These are phyloP conservation scores for Leccinum olivaceopallidum DNA, from an alignment of 768 basidiomycete genomes.

Conservation along the genomic window DNA sequence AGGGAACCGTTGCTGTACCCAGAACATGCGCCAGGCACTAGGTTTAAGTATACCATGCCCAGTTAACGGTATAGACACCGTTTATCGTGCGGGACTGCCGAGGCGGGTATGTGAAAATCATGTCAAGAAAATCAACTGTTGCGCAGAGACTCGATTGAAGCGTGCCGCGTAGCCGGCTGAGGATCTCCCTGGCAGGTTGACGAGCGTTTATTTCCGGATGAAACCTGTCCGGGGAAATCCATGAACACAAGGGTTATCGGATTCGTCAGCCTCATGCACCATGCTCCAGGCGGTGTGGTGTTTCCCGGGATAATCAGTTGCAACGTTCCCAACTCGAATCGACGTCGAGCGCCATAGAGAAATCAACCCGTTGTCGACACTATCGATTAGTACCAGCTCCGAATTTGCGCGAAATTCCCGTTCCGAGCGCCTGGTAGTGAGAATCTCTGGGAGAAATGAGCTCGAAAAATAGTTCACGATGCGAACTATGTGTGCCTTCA, in stretches of 20 bases:
- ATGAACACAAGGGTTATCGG: not conserved
- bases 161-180: not conserved
- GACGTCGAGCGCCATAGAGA: not conserved
- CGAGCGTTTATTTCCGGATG: not conserved
- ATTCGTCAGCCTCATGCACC: not conserved
- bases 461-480: not conserved
- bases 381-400: not conserved
- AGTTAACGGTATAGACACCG: slow-evolving; percentile 17
- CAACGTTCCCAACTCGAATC: too few species aligned
- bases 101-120: not conserved
- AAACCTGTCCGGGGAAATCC: not conserved
- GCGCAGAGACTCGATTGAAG: not conserved
- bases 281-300: not conserved
- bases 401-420: slow-evolving; percentile 7
- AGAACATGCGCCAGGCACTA: slow-evolving; percentile 11
- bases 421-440: not conserved
- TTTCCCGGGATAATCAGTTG: not conserved
- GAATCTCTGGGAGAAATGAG: not conserved
- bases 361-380: not conserved
- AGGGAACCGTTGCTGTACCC: slow-evolving; percentile 5
- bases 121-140: slow-evolving; percentile 2
- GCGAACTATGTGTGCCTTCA: not conserved
- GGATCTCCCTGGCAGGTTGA: not conserved
- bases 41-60: slow-evolving; percentile 8
- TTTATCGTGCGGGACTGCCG: slow-evolving; percentile 7